These are phyloP conservation scores for Cladophialophora chaetospira DNA, from an alignment of 2,329 filamentous ascomycete genomes.

Conservation along the genomic window DNA sequence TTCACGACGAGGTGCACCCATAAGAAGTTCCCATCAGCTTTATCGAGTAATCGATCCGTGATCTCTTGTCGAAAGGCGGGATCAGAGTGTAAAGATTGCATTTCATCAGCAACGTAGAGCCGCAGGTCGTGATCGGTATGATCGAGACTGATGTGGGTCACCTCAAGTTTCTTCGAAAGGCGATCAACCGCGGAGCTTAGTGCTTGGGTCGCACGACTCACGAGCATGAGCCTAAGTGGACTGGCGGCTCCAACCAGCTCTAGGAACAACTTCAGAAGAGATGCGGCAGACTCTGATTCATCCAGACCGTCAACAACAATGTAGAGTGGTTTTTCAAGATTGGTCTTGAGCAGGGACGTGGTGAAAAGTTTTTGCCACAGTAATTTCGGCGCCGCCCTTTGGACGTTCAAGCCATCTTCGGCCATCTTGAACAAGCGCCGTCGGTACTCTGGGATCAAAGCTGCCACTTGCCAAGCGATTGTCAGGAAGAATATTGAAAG, in stretches of 20 bases:
- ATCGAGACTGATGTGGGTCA: slow-evolving; percentile 2
- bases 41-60: not conserved
- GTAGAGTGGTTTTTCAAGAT: slow-evolving; percentile 35
- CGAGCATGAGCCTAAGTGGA: slow-evolving; percentile 38
- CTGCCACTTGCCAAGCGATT: slow-evolving; percentile 36
- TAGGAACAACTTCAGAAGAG: slow-evolving; percentile 36
- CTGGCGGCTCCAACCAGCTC: slow-evolving; percentile 19
- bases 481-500: slow-evolving; percentile 32
- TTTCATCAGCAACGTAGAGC: slow-evolving; percentile 18
- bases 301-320: slow-evolving; percentile 46
- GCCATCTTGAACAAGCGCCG: slow-evolving; percentile 33
- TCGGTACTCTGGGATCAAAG: slow-evolving; percentile 21
- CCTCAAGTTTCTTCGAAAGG: slow-evolving; percentile 3
- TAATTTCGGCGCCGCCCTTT: slow-evolving; percentile 31
- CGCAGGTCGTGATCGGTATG: slow-evolving; percentile 18
- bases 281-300: slow-evolving; percentile 36
- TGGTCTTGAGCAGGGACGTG: slow-evolving; percentile 36
- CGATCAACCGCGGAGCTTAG: slow-evolving; percentile 4
- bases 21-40: slow-evolving; percentile 29
- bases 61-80: slow-evolving; percentile 10
- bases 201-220: slow-evolving; percentile 33
- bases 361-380: slow-evolving; percentile 41
- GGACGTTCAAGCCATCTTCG: slow-evolving; percentile 33
- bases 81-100: slow-evolving; percentile 17
- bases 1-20: slow-evolving; percentile 29